Evolutionary conservation across 2,329 filamentous ascomycete genomes (phyloP), one percentile per base, ranked within the genome.

Genomic region (Aschersonia sp.): DNA sequence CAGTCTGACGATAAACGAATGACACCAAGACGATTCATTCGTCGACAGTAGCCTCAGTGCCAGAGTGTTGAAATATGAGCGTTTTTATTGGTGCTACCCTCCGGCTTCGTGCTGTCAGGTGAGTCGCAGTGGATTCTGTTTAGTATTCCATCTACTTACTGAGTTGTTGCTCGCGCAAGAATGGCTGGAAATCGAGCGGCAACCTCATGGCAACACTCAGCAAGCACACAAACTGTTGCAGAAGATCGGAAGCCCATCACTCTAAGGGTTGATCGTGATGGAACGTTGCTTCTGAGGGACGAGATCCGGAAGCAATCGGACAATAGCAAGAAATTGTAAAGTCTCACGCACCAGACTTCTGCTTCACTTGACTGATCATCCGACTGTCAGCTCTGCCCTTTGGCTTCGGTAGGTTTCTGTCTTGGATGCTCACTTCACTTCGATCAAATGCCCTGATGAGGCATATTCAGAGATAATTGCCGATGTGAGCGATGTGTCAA

Each of bases 401-500:
- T 57, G 56, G 55, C 49, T 58, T 32, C 53, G 56, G 55, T 57
- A 49, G 40, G 54, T 45, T 32, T 31, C 28, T 10, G 31, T 44
- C 32, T 31, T 20, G 20, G 28, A 4, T 10, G 43, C 42, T 47
- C 30, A 30, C 43, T 20, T 20, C 20, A 20, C 20, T 20, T 28
- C 5, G 31, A 12, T 10, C 20, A 5, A 29, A 42, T 41, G 28
- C 47, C 12, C n/a, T 43, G 5, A 28, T 46, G 29, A 49, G 42
- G 41, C 5, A 31, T 46, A 4, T 35, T 6, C 29, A 68, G 68
- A 29, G 68, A 71, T 48, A 70, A 69, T 45, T 71, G 68, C 51
- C 65, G 64, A n/a, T 71, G 68, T 52, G 55, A 50, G 2, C 45
- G 59, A 44, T 71, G 68, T 46, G 61, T 70, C 12, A 67, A 71